phyloP scores from a whole-genome alignment of 495 filamentous ascomycete species.

The Hypoxylon crocopeplum region DNA sequence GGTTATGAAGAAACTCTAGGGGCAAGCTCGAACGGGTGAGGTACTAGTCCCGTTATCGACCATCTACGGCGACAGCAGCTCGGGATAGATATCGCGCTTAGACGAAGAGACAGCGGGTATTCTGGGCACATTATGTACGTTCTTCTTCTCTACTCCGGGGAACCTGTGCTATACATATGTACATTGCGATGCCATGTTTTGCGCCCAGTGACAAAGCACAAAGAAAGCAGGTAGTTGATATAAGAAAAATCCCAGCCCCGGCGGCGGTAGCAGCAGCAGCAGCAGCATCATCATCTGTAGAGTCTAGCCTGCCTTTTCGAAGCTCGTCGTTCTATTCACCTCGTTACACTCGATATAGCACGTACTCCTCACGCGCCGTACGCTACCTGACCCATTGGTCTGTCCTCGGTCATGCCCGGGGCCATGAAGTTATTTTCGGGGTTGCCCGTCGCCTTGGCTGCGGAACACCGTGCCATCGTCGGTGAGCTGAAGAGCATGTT shows the following conservation, averaged over 20 bases:
- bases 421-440: constrained; percentile 89
- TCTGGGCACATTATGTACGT: constrained; percentile 26
- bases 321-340: constrained; percentile 8
- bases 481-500: constrained; percentile 70
- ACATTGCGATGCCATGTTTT: constrained; percentile 31
- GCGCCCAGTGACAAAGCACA: constrained; percentile 16
- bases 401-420: constrained; percentile 66
- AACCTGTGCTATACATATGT: constrained; percentile 33
- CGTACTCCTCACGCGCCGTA: constrained; percentile 54
- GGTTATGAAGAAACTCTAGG: too few species aligned
- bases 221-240: constrained; percentile 14
- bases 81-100: background rate
- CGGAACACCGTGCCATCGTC: constrained; percentile 95
- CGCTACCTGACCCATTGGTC: constrained; percentile 58
- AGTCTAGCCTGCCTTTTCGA: constrained; percentile 7
- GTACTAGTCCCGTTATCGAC: too few species aligned
- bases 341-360: constrained; percentile 19
- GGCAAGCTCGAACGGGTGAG: too few species aligned
- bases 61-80: too few species aligned
- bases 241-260: background rate
- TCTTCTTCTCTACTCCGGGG: constrained; percentile 26
- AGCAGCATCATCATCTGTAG: constrained; percentile 28
- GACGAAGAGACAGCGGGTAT: background rate
- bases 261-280: background rate
- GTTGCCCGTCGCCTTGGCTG: constrained; percentile 72